A percentile compares a stretch with the other conserved stretches of the same genome.
Evolutionary conservation across 805 yeast species (phyloP).

Genomic region (Kazachstania taianensis): DNA sequence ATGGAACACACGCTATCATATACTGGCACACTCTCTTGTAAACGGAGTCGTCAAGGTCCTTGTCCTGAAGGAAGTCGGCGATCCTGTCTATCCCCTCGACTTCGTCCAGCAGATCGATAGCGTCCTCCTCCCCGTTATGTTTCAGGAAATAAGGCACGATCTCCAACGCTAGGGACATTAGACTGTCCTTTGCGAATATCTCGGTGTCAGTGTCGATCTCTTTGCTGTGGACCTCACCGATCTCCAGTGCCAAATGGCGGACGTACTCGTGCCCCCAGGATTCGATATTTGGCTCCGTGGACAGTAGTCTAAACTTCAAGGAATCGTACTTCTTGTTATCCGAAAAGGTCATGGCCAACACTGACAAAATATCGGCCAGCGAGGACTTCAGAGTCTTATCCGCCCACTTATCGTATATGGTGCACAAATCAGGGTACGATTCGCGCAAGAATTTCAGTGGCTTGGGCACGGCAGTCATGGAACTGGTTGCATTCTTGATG

Average conservation of each 20-base stretch:
- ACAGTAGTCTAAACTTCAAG: constrained; percentile 63
- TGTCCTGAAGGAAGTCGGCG: constrained; percentile 63
- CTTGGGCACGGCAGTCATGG: constrained; percentile 99
- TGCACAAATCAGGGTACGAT: constrained; percentile 59
- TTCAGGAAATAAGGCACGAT: constrained; percentile 83
- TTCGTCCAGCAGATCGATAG: constrained; percentile 86
- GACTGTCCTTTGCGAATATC: constrained; percentile 30
- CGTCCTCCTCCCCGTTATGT: constrained; percentile 97
- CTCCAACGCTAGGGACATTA: constrained; percentile 58
- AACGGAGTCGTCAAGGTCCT: constrained; percentile 80
- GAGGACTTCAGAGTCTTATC: constrained; percentile 37
- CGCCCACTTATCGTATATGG: constrained; percentile 60
- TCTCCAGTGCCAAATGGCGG: constrained; percentile 90
- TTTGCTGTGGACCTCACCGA: constrained; percentile 73
- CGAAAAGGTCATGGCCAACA: constrained; percentile 88
- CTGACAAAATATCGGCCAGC: constrained; percentile 84
- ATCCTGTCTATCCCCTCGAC: constrained; percentile 78
- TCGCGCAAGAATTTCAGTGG: constrained; percentile 94
- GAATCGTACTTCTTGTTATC: constrained; percentile 73
- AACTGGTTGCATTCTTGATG: constrained; percentile 87
- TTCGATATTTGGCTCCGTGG: constrained; percentile 47
- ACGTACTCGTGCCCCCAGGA: constrained; percentile 98
- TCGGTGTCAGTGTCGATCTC: constrained; percentile 13
- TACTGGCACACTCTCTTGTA: constrained; percentile 85
- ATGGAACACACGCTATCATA: constrained; percentile 93